Evolutionary conservation across 768 basidiomycete genomes (phyloP).

Genomic region (Suillus placidus): DNA sequence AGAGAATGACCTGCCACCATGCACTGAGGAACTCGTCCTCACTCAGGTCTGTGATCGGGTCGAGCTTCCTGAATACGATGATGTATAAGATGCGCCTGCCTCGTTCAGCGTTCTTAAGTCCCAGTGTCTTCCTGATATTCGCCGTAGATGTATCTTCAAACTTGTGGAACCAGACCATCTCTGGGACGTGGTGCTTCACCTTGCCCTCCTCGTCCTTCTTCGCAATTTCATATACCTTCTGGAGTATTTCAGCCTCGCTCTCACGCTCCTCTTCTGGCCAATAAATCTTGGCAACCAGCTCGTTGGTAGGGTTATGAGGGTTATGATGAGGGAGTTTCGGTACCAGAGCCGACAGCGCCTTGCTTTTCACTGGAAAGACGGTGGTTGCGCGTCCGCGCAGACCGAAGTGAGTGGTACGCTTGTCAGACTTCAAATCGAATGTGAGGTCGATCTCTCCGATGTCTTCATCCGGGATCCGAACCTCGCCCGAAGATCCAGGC

Average conservation of each 20-base stretch:
- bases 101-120: background rate
- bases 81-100: conserved; percentile 15
- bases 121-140: background rate
- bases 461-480: background rate
- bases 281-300: conserved; percentile 2
- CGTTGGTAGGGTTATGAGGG: background rate
- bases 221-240: conserved; percentile 4
- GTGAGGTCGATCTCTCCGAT: background rate
- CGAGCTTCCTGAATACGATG: conserved; percentile 8
- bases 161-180: conserved; percentile 4
- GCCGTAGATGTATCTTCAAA: conserved; percentile 4
- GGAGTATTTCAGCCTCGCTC: background rate
- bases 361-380: conserved; percentile 8
- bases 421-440: background rate
- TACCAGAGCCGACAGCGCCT: background rate
- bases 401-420: conserved; percentile 9
- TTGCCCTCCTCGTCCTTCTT: background rate
- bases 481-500: background rate
- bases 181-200: background rate
- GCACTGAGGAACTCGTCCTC: background rate
- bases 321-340: background rate
- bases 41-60: conserved; percentile 7
- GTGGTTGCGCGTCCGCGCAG: conserved; percentile 14
- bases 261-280: background rate
- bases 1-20: conserved; percentile 8